phyloP scores from a whole-genome alignment of 352 stramenopile genomes.

The Phytophthora hibernalis region DNA sequence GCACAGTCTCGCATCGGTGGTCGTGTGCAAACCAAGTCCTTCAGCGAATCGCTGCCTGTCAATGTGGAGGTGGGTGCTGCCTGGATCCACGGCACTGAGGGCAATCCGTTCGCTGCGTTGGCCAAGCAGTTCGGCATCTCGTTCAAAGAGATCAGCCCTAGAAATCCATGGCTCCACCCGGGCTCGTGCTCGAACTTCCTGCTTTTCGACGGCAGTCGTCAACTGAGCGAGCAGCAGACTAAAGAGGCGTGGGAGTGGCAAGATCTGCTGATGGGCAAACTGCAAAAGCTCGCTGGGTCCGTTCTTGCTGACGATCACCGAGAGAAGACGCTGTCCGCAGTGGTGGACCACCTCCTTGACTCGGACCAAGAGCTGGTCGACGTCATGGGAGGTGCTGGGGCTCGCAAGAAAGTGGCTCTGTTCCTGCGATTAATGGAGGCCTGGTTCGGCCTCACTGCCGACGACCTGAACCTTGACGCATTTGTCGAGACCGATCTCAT shows the following conservation, averaged over 20 bases:
- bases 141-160: conserved; percentile 59
- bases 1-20: conserved; percentile 58
- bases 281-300: conserved; percentile 46
- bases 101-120: conserved; percentile 52
- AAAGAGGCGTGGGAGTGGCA: conserved; percentile 53
- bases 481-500: conserved; percentile 42
- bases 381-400: conserved; percentile 24
- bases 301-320: conserved; percentile 16
- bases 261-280: conserved; percentile 51
- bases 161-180: conserved; percentile 70
- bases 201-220: conserved; percentile 40
- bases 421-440: conserved; percentile 53
- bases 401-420: conserved; percentile 26
- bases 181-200: conserved; percentile 59
- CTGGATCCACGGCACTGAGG: conserved; percentile 64
- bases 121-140: conserved; percentile 53
- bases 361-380: conserved; percentile 39
- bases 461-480: conserved; percentile 41
- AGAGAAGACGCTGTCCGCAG: conserved; percentile 40
- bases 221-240: conserved; percentile 44
- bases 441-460: conserved; percentile 55
- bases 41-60: conserved; percentile 51
- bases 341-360: conserved; percentile 45
- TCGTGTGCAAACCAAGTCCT: conserved; percentile 57
- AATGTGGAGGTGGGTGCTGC: conserved; percentile 65